Evolutionary conservation across 176 grass and related monocot genomes (phyloP).

Genomic region (Aechmea fasciata): DNA sequence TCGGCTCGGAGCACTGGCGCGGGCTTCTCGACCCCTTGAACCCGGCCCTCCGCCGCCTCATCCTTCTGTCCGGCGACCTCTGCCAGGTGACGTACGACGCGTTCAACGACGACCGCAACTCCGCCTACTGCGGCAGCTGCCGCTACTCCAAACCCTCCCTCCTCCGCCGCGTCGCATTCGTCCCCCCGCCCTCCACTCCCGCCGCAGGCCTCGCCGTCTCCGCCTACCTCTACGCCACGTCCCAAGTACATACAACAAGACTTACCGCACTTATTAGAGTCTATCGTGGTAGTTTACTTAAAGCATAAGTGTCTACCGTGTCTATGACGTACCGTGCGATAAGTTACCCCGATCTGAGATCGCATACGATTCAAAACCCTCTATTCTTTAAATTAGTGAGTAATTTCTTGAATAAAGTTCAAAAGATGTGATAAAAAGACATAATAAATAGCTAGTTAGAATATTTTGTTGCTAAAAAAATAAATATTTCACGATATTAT

Average conservation of each 20-base stretch:
- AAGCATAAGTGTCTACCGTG: too few relatives aligned
- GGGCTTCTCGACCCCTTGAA: slow-evolving; percentile 75
- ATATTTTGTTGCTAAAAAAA: too few relatives aligned
- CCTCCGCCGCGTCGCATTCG: slow-evolving; percentile 18
- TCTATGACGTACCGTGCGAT: too few relatives aligned
- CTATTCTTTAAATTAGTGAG: too few relatives aligned
- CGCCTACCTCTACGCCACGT: slow-evolving; percentile 69
- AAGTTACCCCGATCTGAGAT: too few relatives aligned
- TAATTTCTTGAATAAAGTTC: too few relatives aligned
- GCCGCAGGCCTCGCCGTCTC: slow-evolving; percentile 36
- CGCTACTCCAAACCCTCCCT: slow-evolving; percentile 55
- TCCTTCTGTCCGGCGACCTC: slow-evolving; percentile 79
- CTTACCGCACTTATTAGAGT: too few relatives aligned
- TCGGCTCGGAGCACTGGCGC: slow-evolving; percentile 62
- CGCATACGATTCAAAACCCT: too few relatives aligned
- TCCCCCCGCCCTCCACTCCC: slow-evolving; percentile 36
- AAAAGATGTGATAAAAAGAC: too few relatives aligned
- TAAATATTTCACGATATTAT: too few relatives aligned
- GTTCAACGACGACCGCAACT: slow-evolving; percentile 63
- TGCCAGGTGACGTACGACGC: slow-evolving; percentile 86
- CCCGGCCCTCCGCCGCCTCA: slow-evolving; percentile 50
- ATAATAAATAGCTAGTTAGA: too few relatives aligned
- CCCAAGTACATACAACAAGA: not conserved
- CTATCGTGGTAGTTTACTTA: too few relatives aligned
- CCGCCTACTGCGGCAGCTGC: slow-evolving; percentile 67